Conservation (phyloP, 2,329 filamentous ascomycete genomes). For the Penicillium hordei region DNA sequence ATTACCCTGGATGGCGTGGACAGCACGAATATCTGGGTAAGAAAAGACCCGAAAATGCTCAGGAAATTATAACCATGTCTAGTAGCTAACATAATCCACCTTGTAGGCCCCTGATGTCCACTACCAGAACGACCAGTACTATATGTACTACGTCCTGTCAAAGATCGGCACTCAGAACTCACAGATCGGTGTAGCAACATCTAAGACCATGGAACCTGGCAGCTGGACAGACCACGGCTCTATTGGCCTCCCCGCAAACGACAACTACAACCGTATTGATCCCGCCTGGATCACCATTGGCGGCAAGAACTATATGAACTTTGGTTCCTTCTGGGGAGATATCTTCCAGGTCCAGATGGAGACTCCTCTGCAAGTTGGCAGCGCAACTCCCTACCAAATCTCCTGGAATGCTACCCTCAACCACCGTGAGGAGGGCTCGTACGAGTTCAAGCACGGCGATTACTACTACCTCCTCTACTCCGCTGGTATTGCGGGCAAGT, state of each 20-base stretch:
- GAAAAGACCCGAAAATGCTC: background rate
- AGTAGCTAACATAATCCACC: background rate
- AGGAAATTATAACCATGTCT: background rate
- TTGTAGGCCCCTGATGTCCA: constrained; percentile 63
- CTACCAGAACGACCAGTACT: constrained; percentile 58
- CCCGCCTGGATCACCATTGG: constrained; percentile 52
- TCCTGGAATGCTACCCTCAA: constrained; percentile 54
- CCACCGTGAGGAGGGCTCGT: constrained; percentile 59
- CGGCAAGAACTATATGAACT: constrained; percentile 53
- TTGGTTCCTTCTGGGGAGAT: constrained; percentile 70
- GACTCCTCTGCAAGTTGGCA: constrained; percentile 28
- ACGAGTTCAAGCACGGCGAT: constrained; percentile 54
- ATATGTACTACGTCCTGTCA: constrained; percentile 65
- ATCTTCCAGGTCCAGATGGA: constrained; percentile 60
- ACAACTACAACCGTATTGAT: constrained; percentile 62
- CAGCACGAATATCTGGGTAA: constrained; percentile 50
- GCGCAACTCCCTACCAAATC: constrained; percentile 48
- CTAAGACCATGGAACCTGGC: constrained; percentile 41
- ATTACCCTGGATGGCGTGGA: constrained; percentile 44
- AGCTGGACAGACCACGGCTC: constrained; percentile 41
- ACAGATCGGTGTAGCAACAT: constrained; percentile 60
- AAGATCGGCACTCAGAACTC: constrained; percentile 61
- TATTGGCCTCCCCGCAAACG: constrained; percentile 39
- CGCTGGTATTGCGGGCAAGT: constrained; percentile 58
- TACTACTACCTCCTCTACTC: constrained; percentile 67